Evolutionary conservation across 495 filamentous ascomycete species (phyloP), one percentile per base, ranked within the genome.

Genomic region (Trichodelitschia bisporula): DNA sequence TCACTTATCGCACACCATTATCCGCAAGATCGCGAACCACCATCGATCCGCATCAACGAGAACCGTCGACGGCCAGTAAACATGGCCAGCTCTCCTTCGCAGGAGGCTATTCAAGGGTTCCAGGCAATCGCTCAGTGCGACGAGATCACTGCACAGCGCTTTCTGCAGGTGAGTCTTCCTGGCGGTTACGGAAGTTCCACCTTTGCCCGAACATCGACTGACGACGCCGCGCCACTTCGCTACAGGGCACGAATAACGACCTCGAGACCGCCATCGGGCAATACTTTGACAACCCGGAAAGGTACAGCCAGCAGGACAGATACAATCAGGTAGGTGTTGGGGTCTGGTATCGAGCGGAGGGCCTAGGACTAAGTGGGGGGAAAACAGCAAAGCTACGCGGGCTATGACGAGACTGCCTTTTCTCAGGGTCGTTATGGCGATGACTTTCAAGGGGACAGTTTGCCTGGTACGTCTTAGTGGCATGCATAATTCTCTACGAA

Each of bases 241-340:
- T n/a, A 24, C n/a, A 24, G 27, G 6, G 8, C 27, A 8, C 8
- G 6, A 29, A 29, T 15, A 17, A 17, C 15, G 27, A 29, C 27
- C 6, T 29, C 6, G 6, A 29, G 8, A 17, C 14, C 6, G 27
- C 27, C 27, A 14, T 29, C 6, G 6, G 6, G 6, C 6, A 6
- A 6, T 29, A 24, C 21, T 24, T 24, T 79, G 16, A 90, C 76
- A 33, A 82, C 79, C 23, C 69, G 57, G 0, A 86, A 72, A 30
- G n/a, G n/a, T n/a, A n/a, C n/a, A n/a, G n/a, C n/a, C n/a, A n/a
- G n/a, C n/a, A n/a, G n/a, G n/a, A n/a, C n/a, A n/a, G n/a, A n/a
- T n/a, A n/a, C n/a, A n/a, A n/a, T n/a, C n/a, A 86, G 71, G 18
- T 49, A 6, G 6, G 6, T 24, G 21, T 24, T 6, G 6, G 21